A percentile compares a stretch with the other conserved stretches of the same genome.
These are phyloP conservation scores for Phytophthora cajani DNA, from an alignment of 352 stramenopile genomes.

Conservation along the genomic window DNA sequence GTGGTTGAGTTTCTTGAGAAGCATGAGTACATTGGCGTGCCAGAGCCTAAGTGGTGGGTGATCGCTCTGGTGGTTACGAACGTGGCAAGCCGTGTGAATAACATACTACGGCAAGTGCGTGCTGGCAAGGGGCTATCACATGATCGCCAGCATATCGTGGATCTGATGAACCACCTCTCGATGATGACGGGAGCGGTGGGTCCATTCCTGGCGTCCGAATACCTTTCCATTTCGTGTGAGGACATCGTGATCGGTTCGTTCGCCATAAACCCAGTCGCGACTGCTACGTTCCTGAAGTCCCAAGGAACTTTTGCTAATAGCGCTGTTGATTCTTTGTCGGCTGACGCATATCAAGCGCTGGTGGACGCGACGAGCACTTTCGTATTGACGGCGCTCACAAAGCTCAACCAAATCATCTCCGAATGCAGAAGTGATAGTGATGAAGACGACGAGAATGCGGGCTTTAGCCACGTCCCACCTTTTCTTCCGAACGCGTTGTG, in stretches of 20 bases:
- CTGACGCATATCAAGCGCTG: conserved; percentile 13
- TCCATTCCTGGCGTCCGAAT: conserved; percentile 26
- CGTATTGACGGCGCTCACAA: conserved; percentile 28
- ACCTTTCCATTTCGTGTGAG: conserved; percentile 33
- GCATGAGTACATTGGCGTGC: conserved; percentile 1
- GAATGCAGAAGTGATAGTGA: conserved; percentile 9
- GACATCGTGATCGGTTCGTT: conserved; percentile 36
- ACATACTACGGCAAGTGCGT: conserved; percentile 11
- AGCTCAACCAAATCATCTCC: conserved; percentile 20
- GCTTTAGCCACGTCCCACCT: conserved; percentile 6
- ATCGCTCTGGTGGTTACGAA: conserved; percentile 24
- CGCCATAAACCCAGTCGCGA: conserved; percentile 18
- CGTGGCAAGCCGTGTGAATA: conserved; percentile 14
- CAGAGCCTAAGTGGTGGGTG: conserved; percentile 31
- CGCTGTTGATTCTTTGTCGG: conserved; percentile 16
- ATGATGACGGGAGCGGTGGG: conserved; percentile 31
- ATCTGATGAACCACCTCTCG: conserved; percentile 27
- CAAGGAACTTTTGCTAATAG: conserved; percentile 24
- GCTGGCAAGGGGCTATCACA: conserved; percentile 13
- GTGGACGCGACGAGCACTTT: conserved; percentile 30
- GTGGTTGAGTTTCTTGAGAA: conserved; percentile 14
- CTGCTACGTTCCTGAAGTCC: conserved; percentile 28
- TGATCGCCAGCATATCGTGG: conserved; percentile 25
- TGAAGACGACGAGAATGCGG: background rate
- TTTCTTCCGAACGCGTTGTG: conserved; percentile 26